Evolutionary conservation across 2,329 filamentous ascomycete species (phyloP), one percentile per base, ranked within the genome.

Genomic region (Apiospora rasikravindrae): DNA sequence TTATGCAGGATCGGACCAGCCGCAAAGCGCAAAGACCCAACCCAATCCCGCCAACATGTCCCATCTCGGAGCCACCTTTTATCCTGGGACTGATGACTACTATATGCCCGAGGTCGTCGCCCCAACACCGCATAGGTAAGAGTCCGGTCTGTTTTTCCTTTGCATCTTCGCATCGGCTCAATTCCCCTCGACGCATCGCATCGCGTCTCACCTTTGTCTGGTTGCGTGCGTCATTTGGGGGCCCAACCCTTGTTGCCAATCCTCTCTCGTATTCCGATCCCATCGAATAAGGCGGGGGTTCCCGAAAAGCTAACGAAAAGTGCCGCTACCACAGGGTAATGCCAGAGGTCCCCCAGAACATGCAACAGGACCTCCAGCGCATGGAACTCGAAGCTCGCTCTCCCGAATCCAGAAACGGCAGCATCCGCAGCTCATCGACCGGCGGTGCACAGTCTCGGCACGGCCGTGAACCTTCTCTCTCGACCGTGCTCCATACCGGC

Each of bases 301-400:
- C 26, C 67, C 44, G 16, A 24, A 69, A 29, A 51, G 69, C 69
- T 70, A 53, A 70, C 49, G 26, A 47, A 47, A 33, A 47, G 67
- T 45, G 4, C 44, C 67, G 47, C 47, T 49, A 69, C 47, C n/a
- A 76, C 83, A 97, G 94, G 86, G 91, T 97, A 80, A 98, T 96
- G 91, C 94, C 94, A 81, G 95, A 98, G 87, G 95, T 98, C 76
- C 94, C 96, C 77, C 93, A 96, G 84, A 96, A 98, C 84, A 98
- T 99, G 90, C 95, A 98, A 85, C 92, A 97, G 80, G 96, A 94
- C 83, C 89, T 99, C 76, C 93, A 96, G 79, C 92, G 95, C 82
- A 90, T 99, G 85, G 95, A 98, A 87, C 88, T 95, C 73, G 92
- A 95, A 86, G 92, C 93, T 73, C 84, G 83, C 85, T 88, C 86